Evolutionary conservation across 768 basidiomycete species (phyloP).

Genomic region (Wakefieldia striispora): DNA sequence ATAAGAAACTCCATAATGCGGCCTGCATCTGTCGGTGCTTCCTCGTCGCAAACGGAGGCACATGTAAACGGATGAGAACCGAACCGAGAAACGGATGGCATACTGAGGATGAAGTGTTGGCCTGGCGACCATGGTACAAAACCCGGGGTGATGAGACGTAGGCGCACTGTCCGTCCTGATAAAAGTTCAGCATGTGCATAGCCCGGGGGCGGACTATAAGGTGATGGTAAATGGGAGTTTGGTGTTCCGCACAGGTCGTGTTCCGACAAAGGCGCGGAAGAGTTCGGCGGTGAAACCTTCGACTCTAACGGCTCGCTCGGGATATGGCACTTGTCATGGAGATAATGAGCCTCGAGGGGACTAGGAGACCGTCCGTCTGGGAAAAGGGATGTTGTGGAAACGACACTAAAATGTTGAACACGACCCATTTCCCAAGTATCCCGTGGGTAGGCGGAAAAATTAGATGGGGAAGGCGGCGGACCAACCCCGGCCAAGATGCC

Average conservation of each 20-base stretch:
- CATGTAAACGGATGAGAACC: conserved; percentile 75
- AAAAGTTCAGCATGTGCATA: conserved; percentile 68
- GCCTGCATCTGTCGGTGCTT: conserved; percentile 43
- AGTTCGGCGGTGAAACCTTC: background rate
- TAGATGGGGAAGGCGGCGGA: background rate
- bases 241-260: background rate
- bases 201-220: conserved; percentile 57
- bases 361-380: conserved; percentile 18
- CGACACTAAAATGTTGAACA: conserved; percentile 6
- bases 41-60: conserved; percentile 55
- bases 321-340: conserved; percentile 4
- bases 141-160: conserved; percentile 59
- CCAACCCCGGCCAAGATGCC: conserved; percentile 39
- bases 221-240: background rate
- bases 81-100: conserved; percentile 61
- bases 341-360: conserved; percentile 25
- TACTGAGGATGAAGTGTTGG: conserved; percentile 70
- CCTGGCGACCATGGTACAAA: conserved; percentile 69
- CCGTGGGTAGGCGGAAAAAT: background rate
- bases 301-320: background rate
- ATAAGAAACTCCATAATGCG: conserved; percentile 63
- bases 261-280: background rate
- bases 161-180: conserved; percentile 65
- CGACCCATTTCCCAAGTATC: conserved; percentile 28
- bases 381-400: background rate